phyloP scores from a whole-genome alignment of 306 rosid genomes.

The Mucuna pruriens region DNA sequence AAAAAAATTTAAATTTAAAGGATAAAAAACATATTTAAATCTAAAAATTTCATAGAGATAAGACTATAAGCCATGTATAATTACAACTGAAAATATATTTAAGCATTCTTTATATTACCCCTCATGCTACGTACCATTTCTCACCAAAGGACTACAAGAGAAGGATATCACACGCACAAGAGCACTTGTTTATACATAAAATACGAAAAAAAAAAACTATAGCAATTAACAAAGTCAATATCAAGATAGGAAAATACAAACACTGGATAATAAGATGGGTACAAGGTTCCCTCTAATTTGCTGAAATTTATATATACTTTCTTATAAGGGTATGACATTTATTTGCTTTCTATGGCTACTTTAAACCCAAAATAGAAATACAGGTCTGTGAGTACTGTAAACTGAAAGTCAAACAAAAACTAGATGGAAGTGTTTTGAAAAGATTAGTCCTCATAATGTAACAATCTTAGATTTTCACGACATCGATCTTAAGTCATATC shows the following conservation, averaged over 20 bases:
- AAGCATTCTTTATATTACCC: not conserved
- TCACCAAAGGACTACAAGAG: not conserved
- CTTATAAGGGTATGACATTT: not conserved
- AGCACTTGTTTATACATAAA: not conserved
- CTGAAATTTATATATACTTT: not conserved
- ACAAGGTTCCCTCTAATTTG: not conserved
- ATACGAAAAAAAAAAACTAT: not conserved
- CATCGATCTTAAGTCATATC: not conserved
- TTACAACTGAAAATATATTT: no score
- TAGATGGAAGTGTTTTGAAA: not conserved
- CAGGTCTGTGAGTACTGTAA: not conserved
- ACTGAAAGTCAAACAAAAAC: constrained; percentile 11
- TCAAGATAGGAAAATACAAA: not conserved
- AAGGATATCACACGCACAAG: not conserved
- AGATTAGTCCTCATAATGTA: not conserved
- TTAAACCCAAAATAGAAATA: constrained; percentile 7
- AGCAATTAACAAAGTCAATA: not conserved
- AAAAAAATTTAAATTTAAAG: no score
- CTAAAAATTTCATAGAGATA: no score
- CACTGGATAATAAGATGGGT: not conserved
- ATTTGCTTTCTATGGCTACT: not conserved
- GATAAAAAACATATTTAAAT: no score
- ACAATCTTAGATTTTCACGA: constrained; percentile 11
- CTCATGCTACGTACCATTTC: not conserved
- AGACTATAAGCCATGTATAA: no score